phyloP scores from a whole-genome alignment of 495 filamentous ascomycete species.

The Terfezia claveryi region DNA sequence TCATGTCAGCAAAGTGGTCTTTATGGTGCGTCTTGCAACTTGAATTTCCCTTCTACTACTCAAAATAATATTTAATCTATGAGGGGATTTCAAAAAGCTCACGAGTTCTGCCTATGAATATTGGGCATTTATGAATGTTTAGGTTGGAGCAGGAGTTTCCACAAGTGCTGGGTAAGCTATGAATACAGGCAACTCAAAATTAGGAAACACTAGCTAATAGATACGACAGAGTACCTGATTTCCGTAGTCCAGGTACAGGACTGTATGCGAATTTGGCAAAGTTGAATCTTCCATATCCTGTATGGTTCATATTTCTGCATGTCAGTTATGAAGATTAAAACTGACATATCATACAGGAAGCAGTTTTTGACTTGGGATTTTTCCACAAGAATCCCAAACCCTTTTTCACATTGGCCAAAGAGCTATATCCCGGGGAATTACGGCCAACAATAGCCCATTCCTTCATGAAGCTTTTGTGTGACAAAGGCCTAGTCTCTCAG shows the following conservation, averaged over 20 bases:
- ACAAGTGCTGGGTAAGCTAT: slow-evolving; percentile 10
- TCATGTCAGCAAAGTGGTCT: slow-evolving; percentile 44
- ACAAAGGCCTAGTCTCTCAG: slow-evolving; percentile 58
- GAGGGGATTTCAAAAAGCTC: too few species aligned
- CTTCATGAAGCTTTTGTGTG: slow-evolving; percentile 52
- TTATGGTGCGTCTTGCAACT: slow-evolving; percentile 35
- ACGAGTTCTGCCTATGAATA: too few species aligned
- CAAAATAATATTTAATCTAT: too few species aligned
- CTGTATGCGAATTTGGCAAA: slow-evolving; percentile 66
- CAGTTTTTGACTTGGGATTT: slow-evolving; percentile 67
- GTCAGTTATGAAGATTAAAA: too few species aligned
- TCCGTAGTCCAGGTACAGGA: slow-evolving; percentile 52
- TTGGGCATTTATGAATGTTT: background rate
- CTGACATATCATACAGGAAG: slow-evolving; percentile 19
- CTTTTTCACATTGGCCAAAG: slow-evolving; percentile 77
- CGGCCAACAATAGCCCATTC: slow-evolving; percentile 63
- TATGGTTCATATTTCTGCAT: slow-evolving; percentile 23
- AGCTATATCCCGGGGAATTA: slow-evolving; percentile 83
- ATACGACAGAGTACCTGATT: slow-evolving; percentile 39
- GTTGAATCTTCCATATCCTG: slow-evolving; percentile 63
- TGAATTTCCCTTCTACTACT: background rate
- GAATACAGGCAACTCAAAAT: background rate
- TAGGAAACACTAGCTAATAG: background rate
- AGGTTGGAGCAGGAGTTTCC: slow-evolving; percentile 19
- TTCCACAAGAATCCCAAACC: slow-evolving; percentile 67